Percentiles rank a stretch among this genome's conserved stretches.
phyloP scores from a whole-genome alignment of 2,329 filamentous ascomycete species.

The Graphilbum ipis-grandicollis region DNA sequence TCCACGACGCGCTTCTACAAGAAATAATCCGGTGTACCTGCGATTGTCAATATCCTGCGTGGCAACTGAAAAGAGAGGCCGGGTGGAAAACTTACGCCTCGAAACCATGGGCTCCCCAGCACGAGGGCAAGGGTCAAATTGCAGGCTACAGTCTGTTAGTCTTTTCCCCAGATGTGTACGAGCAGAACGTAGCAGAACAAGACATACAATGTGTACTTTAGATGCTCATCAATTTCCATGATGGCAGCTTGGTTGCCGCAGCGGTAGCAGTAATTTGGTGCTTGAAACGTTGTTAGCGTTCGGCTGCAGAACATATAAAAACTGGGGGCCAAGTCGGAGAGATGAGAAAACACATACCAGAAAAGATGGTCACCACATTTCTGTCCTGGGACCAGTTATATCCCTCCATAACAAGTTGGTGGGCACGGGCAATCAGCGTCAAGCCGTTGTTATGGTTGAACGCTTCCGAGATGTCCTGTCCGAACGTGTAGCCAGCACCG shows the following conservation, averaged over 20 bases:
- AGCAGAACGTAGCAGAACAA: neutral
- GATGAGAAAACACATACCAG: slow-evolving; percentile 38
- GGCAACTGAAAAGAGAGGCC: neutral
- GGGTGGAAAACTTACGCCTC: slow-evolving; percentile 49
- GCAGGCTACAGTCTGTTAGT: slow-evolving; percentile 46
- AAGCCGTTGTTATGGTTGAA: slow-evolving; percentile 99
- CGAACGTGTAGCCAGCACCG: slow-evolving; percentile 89
- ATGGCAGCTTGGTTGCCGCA: slow-evolving; percentile 99
- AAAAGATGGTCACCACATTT: slow-evolving; percentile 98
- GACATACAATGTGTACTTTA: slow-evolving; percentile 88
- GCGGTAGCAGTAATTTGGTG: slow-evolving; percentile 93
- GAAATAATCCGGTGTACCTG: slow-evolving; percentile 93
- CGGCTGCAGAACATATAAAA: too few species aligned
- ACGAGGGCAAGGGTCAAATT: slow-evolving; percentile 96
- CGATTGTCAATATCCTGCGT: neutral
- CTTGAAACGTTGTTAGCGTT: slow-evolving; percentile 21
- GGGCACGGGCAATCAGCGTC: slow-evolving; percentile 85
- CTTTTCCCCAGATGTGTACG: neutral
- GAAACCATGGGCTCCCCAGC: slow-evolving; percentile 98
- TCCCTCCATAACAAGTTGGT: slow-evolving; percentile 98
- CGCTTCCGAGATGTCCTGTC: slow-evolving; percentile 92
- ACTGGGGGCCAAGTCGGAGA: neutral
- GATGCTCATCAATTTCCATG: slow-evolving; percentile 98
- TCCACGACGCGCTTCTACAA: slow-evolving; percentile 37
- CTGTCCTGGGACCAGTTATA: slow-evolving; percentile 99